A percentile compares a stretch with the other conserved stretches of the same genome.
These are phyloP conservation scores for Candida chilensis DNA, from an alignment of 805 yeast genomes.

Conservation along the genomic window DNA sequence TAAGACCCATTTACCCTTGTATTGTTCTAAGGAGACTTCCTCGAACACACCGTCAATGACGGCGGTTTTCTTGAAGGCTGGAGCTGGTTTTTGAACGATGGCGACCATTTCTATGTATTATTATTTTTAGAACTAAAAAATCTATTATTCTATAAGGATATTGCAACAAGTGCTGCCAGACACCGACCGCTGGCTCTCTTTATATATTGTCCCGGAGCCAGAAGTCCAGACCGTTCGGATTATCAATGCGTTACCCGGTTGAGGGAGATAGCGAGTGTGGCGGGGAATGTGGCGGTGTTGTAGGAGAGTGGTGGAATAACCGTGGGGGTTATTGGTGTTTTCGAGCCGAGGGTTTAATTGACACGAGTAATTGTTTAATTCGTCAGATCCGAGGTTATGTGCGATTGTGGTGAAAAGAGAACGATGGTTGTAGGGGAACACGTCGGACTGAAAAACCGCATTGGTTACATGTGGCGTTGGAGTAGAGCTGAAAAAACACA, in stretches of 20 bases:
- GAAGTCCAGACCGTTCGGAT: not conserved
- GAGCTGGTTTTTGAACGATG: constrained; percentile 91
- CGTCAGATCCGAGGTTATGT: no score
- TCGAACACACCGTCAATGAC: constrained; percentile 95
- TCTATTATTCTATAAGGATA: constrained; percentile 1
- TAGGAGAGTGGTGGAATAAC: no score
- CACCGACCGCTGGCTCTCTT: constrained; percentile 2
- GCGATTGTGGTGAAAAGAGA: no score
- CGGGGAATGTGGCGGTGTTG: no score
- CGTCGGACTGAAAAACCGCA: no score
- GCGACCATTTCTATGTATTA: constrained; percentile 58
- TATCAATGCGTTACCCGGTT: not conserved
- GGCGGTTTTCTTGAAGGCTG: constrained; percentile 92
- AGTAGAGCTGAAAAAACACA: no score
- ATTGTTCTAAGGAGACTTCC: constrained; percentile 89
- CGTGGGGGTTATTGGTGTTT: no score
- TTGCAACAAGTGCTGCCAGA: not conserved
- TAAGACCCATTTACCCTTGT: constrained; percentile 96
- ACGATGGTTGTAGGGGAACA: no score
- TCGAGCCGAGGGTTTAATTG: no score
- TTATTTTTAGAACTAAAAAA: constrained; percentile 2
- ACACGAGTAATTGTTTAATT: no score
- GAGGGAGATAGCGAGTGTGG: no score
- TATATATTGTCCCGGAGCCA: constrained; percentile 2
- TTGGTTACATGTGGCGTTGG: no score